Percentiles rank a stretch among this genome's conserved stretches.
phyloP scores from a whole-genome alignment of 2,329 filamentous ascomycete species.

The Clathrospora elynae region DNA sequence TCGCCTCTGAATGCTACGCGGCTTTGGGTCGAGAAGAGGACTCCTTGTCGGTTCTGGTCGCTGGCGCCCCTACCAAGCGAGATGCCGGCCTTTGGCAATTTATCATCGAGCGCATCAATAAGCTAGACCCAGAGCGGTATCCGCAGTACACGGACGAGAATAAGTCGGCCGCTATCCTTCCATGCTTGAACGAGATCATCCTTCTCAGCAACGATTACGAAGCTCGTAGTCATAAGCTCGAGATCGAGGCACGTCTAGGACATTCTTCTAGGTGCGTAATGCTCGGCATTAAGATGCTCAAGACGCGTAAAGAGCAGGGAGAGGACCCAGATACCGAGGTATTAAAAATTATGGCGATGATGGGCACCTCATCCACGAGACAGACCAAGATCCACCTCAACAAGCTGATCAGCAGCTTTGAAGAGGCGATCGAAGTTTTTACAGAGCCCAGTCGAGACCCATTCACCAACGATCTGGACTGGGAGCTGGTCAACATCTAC shows the following conservation, averaged over 20 bases:
- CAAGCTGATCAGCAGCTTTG: conserved; percentile 58
- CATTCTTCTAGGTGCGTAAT: conserved; percentile 41
- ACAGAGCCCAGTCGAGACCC: conserved; percentile 52
- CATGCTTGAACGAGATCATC: conserved; percentile 55
- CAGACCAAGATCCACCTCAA: conserved; percentile 53
- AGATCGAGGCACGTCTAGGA: conserved; percentile 58
- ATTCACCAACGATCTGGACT: conserved; percentile 60
- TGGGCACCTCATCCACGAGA: conserved; percentile 59
- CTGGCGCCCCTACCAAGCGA: conserved; percentile 62
- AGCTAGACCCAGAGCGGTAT: conserved; percentile 48
- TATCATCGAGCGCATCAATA: conserved; percentile 60
- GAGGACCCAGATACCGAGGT: conserved; percentile 55
- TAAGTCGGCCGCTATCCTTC: conserved; percentile 37
- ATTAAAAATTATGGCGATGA: conserved; percentile 61
- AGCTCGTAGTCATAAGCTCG: conserved; percentile 60
- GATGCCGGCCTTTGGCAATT: conserved; percentile 63
- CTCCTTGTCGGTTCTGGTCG: conserved; percentile 61
- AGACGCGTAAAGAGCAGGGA: conserved; percentile 54
- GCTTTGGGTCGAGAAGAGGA: conserved; percentile 62
- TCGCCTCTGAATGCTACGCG: conserved; percentile 64
- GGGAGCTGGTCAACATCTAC: conserved; percentile 86
- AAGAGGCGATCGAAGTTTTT: conserved; percentile 56
- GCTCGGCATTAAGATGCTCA: conserved; percentile 59
- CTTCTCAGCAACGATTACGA: conserved; percentile 59
- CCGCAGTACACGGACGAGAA: conserved; percentile 35